Evolutionary conservation across 106 monocot genomes (phyloP), one percentile per base, ranked within the genome.

Genomic region (Iris macrosiphon): DNA sequence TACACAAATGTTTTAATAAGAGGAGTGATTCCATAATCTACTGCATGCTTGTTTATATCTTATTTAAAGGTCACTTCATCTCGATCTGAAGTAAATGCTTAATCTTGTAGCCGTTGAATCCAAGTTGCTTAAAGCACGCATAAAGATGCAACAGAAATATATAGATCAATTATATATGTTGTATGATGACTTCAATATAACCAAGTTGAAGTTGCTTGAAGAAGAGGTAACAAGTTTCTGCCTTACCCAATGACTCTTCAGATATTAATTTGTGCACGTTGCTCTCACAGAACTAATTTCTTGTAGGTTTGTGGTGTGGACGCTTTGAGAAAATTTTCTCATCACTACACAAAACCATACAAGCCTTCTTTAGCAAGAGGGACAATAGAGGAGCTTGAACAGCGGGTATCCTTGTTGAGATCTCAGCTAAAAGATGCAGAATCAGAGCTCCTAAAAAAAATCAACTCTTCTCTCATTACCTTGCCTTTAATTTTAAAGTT

Each of bases 161-260:
- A 81, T 93, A 11, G 64, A 88, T 66, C 93, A 93, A 59, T 93
- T 93, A 60, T 75, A 88, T 47, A 81, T 75, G 80, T 59, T 93
- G 39, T 93, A 93, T 61, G 93, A 93, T 60, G 93, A 93, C 50
- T 93, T 93, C 44, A 51, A 88, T 53, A 93, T 93, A 56, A 88
- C 93, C 19, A 88, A 93, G 57, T 64, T 93, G 62, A 87, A 87
- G 40, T 71, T 93, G 46, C 88, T 93, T 54, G 81, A 75, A 7
- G 68, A 93, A 33, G 93, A 93, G 88, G 93, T 93, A 66, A 6
- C 9, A 39, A 28, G 3, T 10, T 41, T 56, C 5, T n/a, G n/a
- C n/a, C n/a, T n/a, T n/a, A n/a, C n/a, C n/a, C n/a, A n/a, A n/a
- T n/a, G n/a, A n/a, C n/a, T n/a, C n/a, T n/a, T n/a, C n/a, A n/a